phyloP scores from a whole-genome alignment of 345 rosid genomes.

The Aquilaria yunnanensis region DNA sequence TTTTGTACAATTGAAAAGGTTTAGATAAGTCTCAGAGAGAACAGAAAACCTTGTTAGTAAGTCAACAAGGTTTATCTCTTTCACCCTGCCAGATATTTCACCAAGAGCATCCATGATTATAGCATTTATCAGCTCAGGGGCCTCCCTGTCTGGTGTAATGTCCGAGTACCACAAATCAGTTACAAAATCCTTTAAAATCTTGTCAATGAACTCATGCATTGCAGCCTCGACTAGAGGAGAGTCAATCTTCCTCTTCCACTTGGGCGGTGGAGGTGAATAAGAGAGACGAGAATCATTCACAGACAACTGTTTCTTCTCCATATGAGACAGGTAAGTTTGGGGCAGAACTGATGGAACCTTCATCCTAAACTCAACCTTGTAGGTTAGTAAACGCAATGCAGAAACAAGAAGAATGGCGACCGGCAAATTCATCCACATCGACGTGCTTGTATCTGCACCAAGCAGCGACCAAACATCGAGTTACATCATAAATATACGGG shows the following conservation, averaged over 20 bases:
- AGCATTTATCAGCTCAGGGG: constrained; percentile 66
- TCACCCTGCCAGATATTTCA: constrained; percentile 73
- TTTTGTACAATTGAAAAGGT: neutral
- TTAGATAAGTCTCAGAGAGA: neutral
- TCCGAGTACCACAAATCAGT: constrained; percentile 77
- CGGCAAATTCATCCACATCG: constrained; percentile 87
- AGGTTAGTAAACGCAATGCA: constrained; percentile 37
- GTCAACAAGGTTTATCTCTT: constrained; percentile 72
- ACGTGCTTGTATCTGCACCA: constrained; percentile 69
- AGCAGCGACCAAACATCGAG: neutral
- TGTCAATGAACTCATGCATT: constrained; percentile 53
- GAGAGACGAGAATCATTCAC: constrained; percentile 62
- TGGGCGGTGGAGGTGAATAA: constrained; percentile 32
- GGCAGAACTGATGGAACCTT: constrained; percentile 25
- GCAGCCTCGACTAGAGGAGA: constrained; percentile 79
- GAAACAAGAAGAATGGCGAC: constrained; percentile 50
- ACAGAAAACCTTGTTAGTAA: constrained; percentile 54
- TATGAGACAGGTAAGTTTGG: constrained; percentile 36
- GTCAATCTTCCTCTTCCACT: constrained; percentile 76
- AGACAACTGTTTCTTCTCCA: constrained; percentile 62
- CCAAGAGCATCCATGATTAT: constrained; percentile 81
- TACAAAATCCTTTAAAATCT: constrained; percentile 74
- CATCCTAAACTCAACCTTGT: constrained; percentile 68
- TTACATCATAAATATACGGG: neutral
- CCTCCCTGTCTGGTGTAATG: constrained; percentile 76